A percentile compares a stretch with the other conserved stretches of the same genome.
phyloP scores from a whole-genome alignment of 805 yeast genomes.

The Dipodascus geniculatus region DNA sequence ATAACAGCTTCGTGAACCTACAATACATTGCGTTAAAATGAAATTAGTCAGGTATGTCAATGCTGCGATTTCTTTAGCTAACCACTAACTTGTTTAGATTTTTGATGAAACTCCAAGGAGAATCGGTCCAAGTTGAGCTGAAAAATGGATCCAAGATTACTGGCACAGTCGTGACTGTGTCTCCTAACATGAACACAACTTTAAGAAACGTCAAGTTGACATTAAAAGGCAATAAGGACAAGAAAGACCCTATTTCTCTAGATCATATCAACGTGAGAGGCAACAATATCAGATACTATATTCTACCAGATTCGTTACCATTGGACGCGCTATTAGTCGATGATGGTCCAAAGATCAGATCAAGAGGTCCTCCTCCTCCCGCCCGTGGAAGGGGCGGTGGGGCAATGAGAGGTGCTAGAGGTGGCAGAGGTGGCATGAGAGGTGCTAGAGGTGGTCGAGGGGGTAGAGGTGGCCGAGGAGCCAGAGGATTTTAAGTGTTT shows the following conservation, averaged over 20 bases:
- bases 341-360: slow-evolving; percentile 31
- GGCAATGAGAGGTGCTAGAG: slow-evolving; percentile 5
- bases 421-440: slow-evolving; percentile 7
- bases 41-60: neutral
- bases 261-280: slow-evolving; percentile 83
- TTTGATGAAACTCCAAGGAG: slow-evolving; percentile 73
- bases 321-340: slow-evolving; percentile 36
- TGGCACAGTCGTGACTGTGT: slow-evolving; percentile 74
- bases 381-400: slow-evolving; percentile 11
- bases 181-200: slow-evolving; percentile 85
- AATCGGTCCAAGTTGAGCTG: slow-evolving; percentile 80
- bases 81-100: no score
- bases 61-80: no score
- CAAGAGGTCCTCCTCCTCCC: slow-evolving; percentile 12
- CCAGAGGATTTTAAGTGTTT: slow-evolving; percentile 13
- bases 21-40: neutral
- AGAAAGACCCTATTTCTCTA: slow-evolving; percentile 55
- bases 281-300: slow-evolving; percentile 70
- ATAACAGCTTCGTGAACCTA: neutral
- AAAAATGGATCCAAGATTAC: slow-evolving; percentile 82
- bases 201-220: slow-evolving; percentile 73
- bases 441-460: slow-evolving; percentile 19
- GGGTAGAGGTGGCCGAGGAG: slow-evolving; percentile 18
- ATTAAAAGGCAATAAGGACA: slow-evolving; percentile 29
- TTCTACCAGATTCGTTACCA: slow-evolving; percentile 78